Conservation (phyloP, 805 yeast genomes). For the Nakazawaea anatomiae region DNA sequence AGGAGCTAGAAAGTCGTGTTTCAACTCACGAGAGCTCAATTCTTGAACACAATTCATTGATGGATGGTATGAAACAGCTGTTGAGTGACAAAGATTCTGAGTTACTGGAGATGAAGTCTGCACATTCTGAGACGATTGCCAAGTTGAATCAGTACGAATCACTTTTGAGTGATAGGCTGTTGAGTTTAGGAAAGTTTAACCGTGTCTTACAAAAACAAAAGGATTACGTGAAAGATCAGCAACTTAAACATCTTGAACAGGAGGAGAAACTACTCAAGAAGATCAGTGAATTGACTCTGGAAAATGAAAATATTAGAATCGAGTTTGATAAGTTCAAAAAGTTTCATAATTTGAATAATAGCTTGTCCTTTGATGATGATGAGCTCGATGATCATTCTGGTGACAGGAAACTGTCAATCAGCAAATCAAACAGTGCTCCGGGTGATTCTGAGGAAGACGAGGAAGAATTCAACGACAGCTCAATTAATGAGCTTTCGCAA, state of each 20-base stretch:
- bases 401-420: neutral
- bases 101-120: neutral
- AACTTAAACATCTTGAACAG: neutral
- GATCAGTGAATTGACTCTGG: slow-evolving; percentile 3
- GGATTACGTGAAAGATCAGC: slow-evolving; percentile 3
- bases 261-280: slow-evolving; percentile 7
- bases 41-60: neutral
- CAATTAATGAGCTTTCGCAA: slow-evolving; percentile 8
- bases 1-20: neutral
- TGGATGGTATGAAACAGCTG: neutral
- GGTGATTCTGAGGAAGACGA: neutral
- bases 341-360: neutral
- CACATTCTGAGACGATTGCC: neutral
- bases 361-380: slow-evolving; percentile 2
- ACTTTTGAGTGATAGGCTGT: slow-evolving; percentile 1
- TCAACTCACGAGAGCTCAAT: neutral
- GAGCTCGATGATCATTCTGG: neutral
- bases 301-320: slow-evolving; percentile 8
- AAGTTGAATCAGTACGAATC: neutral
- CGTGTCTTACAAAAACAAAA: slow-evolving; percentile 5
- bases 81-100: neutral
- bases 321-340: slow-evolving; percentile 7
- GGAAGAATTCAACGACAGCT: slow-evolving; percentile 8
- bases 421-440: neutral
- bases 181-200: slow-evolving; percentile 1